Conservation (phyloP, 2,329 filamentous ascomycete species). For the Calonectria crousiana region DNA sequence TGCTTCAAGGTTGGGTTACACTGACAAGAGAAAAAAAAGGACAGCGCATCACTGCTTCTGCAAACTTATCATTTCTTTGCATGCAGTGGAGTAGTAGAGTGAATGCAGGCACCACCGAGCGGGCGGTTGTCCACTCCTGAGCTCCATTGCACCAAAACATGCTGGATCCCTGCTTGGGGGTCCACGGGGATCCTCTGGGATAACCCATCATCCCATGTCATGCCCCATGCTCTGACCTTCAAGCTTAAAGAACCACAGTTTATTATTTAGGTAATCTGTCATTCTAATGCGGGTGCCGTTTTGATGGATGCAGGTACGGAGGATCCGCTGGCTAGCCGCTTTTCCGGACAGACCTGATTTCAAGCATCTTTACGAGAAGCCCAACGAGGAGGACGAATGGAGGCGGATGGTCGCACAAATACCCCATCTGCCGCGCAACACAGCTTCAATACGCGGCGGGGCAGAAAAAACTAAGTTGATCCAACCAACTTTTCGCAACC, state of each 20-base stretch:
- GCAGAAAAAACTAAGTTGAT: neutral
- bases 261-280: slow-evolving; percentile 19
- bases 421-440: neutral
- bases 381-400: neutral
- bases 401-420: neutral
- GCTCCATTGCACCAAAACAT: neutral
- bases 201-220: slow-evolving; percentile 19
- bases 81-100: slow-evolving; percentile 4
- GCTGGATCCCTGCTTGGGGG: neutral
- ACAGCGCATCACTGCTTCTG: slow-evolving; percentile 15
- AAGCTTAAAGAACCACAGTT: slow-evolving; percentile 11
- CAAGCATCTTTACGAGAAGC: neutral
- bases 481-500: slow-evolving; percentile 1
- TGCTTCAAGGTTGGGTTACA: slow-evolving; percentile 8
- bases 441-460: slow-evolving; percentile 12
- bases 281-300: slow-evolving; percentile 21
- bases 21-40: neutral
- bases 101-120: neutral
- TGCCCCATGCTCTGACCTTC: slow-evolving; percentile 2
- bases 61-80: neutral
- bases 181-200: slow-evolving; percentile 1
- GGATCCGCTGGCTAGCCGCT: neutral
- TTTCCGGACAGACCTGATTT: neutral
- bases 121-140: neutral
- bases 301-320: slow-evolving; percentile 17